Conservation (phyloP, 331 rosid species). For the Rhamnella rubrinervis region DNA sequence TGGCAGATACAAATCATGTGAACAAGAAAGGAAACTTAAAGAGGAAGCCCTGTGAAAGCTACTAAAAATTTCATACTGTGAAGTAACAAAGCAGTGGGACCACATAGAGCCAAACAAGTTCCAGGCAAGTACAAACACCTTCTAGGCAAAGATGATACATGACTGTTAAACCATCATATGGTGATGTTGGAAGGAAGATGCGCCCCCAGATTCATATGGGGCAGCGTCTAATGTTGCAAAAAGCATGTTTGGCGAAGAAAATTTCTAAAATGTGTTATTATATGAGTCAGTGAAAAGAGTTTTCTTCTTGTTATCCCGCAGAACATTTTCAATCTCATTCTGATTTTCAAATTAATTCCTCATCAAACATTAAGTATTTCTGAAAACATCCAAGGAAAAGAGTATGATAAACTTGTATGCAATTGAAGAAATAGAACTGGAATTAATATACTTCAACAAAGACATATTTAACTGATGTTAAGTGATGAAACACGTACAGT, state of each 20-base stretch:
- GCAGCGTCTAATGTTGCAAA: not conserved
- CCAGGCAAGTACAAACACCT: not conserved
- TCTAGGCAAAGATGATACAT: not conserved
- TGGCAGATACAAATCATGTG: not conserved
- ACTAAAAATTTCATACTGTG: not conserved
- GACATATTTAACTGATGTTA: not conserved
- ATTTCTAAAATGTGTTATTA: not conserved
- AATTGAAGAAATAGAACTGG: not conserved
- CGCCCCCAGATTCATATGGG: not conserved
- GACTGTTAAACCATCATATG: not conserved
- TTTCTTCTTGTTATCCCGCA: not conserved
- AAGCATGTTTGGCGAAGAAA: not conserved
- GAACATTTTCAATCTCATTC: too few relatives aligned
- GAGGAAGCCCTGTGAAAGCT: not conserved
- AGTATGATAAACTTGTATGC: not conserved
- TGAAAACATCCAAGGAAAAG: too few relatives aligned
- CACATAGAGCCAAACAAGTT: not conserved
- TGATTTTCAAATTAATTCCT: too few relatives aligned
- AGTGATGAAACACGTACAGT: conserved; percentile 55
- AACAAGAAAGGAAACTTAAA: not conserved
- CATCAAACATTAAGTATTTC: too few relatives aligned
- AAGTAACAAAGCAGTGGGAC: not conserved
- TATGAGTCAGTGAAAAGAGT: not conserved
- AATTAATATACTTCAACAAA: not conserved
- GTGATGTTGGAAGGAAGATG: not conserved